These are phyloP conservation scores for Amanita jacksonii DNA, from an alignment of 768 basidiomycete species.

Conservation along the genomic window DNA sequence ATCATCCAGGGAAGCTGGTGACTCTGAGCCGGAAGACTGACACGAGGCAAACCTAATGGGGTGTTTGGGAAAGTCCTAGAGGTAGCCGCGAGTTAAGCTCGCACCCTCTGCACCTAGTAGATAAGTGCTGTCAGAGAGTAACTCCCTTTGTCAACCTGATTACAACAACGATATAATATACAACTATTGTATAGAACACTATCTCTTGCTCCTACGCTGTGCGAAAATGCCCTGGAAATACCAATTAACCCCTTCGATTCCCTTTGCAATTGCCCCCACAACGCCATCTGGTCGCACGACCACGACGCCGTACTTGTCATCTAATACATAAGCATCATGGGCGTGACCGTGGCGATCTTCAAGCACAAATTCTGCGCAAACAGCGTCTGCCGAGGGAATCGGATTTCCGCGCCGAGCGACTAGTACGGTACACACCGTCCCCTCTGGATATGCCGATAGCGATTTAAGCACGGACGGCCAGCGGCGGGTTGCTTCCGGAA, in stretches of 20 bases:
- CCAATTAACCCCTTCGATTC: slow-evolving; percentile 19
- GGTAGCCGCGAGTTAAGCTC: background rate
- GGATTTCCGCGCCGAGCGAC: slow-evolving; percentile 15
- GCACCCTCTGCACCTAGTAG: no score
- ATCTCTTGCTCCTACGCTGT: background rate
- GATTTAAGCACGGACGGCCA: slow-evolving; percentile 10
- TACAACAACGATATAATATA: no score
- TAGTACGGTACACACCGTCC: slow-evolving; percentile 19
- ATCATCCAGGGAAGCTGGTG: background rate
- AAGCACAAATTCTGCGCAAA: slow-evolving; percentile 21
- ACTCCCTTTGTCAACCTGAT: no score
- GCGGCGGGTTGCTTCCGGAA: slow-evolving; percentile 18
- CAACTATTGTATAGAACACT: no score
- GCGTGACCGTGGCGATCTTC: slow-evolving; percentile 30
- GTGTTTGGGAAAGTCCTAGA: background rate
- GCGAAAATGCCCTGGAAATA: slow-evolving; percentile 26
- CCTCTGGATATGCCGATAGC: slow-evolving; percentile 15
- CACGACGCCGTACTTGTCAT: slow-evolving; percentile 22
- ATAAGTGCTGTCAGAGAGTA: no score
- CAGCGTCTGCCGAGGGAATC: slow-evolving; percentile 5
- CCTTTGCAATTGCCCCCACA: slow-evolving; percentile 30
- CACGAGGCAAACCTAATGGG: slow-evolving; percentile 5
- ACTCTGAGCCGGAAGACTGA: background rate
- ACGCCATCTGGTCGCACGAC: slow-evolving; percentile 38
- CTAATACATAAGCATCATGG: slow-evolving; percentile 25